These are phyloP conservation scores for Allium fistulosum DNA, from an alignment of 106 monocot genomes.

Conservation along the genomic window DNA sequence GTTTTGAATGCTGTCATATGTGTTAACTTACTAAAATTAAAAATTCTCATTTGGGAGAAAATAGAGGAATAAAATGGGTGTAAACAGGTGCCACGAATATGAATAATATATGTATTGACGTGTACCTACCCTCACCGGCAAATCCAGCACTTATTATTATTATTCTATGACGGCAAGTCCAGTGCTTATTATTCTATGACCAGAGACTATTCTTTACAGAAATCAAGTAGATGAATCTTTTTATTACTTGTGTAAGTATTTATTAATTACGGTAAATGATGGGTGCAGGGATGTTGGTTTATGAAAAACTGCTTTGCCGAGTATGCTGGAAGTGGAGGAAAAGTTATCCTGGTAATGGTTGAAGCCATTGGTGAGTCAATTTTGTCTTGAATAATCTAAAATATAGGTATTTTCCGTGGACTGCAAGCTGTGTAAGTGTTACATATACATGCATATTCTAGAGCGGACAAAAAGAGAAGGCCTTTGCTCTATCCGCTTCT, in stretches of 20 bases:
- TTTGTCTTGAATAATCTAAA: neutral
- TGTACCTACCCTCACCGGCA: neutral
- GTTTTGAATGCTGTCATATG: constrained; percentile 3
- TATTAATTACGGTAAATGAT: neutral
- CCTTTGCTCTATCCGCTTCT: too few relatives aligned
- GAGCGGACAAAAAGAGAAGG: too few relatives aligned
- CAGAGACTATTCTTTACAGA: neutral
- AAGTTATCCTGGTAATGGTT: constrained; percentile 46
- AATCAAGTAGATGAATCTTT: neutral
- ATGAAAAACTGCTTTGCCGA: constrained; percentile 49
- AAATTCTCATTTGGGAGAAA: too few relatives aligned
- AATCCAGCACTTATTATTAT: neutral
- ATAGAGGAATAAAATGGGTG: neutral
- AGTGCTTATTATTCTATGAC: neutral
- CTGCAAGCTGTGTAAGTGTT: neutral
- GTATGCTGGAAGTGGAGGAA: constrained; percentile 36
- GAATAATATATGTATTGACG: neutral
- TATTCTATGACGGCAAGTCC: neutral
- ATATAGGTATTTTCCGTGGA: neutral
- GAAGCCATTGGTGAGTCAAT: constrained; percentile 67
- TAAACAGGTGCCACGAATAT: neutral
- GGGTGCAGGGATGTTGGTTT: constrained; percentile 60
- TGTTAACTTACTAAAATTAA: neutral
- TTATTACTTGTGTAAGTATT: neutral
- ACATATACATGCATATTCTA: too few relatives aligned